These are phyloP conservation scores for Fragilariopsis cylindrus DNA, from an alignment of 108 stramenopile genomes.

Conservation along the genomic window DNA sequence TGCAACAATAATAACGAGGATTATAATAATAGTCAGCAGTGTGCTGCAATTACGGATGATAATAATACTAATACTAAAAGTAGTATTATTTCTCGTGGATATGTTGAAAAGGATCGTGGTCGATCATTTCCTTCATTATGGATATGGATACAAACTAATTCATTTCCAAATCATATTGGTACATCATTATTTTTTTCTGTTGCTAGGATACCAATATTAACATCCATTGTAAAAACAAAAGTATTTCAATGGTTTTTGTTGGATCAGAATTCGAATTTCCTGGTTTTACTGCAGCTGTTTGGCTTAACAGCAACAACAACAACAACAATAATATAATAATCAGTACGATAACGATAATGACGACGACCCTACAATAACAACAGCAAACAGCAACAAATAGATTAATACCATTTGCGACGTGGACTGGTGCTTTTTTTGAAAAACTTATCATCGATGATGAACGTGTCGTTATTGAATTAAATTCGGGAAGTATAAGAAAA, in stretches of 20 bases:
- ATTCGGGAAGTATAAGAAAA: constrained; percentile 4
- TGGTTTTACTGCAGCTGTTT: not conserved
- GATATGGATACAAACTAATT: constrained; percentile 18
- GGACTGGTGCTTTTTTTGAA: constrained; percentile 1
- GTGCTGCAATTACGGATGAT: not conserved
- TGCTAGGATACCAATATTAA: not conserved
- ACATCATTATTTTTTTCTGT: constrained; percentile 7
- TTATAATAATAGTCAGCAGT: no score
- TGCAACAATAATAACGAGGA: no score
- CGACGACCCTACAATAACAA: not conserved
- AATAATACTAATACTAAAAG: not conserved
- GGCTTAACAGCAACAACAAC: not conserved
- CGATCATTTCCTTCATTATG: constrained; percentile 7
- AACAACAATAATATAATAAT: not conserved
- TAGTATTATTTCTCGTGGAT: not conserved
- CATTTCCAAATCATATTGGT: not conserved
- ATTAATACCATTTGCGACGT: constrained; percentile 3
- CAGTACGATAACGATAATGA: not conserved
- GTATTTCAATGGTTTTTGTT: not conserved
- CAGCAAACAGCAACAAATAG: not conserved
- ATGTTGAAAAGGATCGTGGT: constrained; percentile 10
- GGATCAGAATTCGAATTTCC: not conserved
- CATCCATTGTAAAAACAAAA: not conserved
- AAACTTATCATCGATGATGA: constrained; percentile 2
- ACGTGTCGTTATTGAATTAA: not conserved